phyloP scores from a whole-genome alignment of 2,329 filamentous ascomycete genomes.

The Clarireedia paspali region DNA sequence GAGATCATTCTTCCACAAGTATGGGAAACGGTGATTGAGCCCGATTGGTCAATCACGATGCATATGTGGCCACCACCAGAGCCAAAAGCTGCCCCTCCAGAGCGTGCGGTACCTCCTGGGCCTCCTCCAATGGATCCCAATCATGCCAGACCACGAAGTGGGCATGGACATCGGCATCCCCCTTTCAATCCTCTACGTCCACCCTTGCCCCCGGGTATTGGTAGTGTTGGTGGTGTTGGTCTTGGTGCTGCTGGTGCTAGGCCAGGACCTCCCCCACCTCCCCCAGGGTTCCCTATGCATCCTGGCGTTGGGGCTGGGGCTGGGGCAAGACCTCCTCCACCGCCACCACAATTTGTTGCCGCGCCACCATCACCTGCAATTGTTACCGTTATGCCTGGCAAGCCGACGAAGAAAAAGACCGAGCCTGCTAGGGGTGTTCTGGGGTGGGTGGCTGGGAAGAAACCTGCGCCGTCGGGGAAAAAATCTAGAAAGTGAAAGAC shows the following conservation, averaged over 20 bases:
- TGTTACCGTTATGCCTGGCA: conserved; percentile 6
- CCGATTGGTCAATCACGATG: conserved; percentile 66
- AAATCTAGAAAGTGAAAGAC: conserved; percentile 24
- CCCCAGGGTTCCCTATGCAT: neutral
- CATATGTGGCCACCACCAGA: conserved; percentile 57
- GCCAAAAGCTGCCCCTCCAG: conserved; percentile 35
- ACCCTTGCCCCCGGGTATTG: conserved; percentile 9
- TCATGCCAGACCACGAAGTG: conserved; percentile 9
- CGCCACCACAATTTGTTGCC: conserved; percentile 3
- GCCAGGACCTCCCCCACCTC: conserved; percentile 11
- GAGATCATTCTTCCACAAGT: conserved; percentile 76
- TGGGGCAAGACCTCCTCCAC: conserved; percentile 6
- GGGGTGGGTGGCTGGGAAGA: conserved; percentile 24
- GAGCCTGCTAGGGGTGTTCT: conserved; percentile 19
- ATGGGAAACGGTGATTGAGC: conserved; percentile 75
- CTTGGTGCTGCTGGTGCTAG: no score
- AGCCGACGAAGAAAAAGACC: conserved; percentile 11
- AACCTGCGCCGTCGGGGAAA: conserved; percentile 23
- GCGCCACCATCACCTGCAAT: conserved; percentile 3
- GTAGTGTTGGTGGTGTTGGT: neutral
- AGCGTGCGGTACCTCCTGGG: conserved; percentile 63
- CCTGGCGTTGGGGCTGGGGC: neutral
- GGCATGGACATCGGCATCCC: conserved; percentile 12
- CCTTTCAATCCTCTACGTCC: conserved; percentile 3
- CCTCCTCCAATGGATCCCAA: conserved; percentile 6